Evolutionary conservation across 805 yeast species (phyloP), one percentile per base, ranked within the genome.

Genomic region (Ogataea thermomethanolica): DNA sequence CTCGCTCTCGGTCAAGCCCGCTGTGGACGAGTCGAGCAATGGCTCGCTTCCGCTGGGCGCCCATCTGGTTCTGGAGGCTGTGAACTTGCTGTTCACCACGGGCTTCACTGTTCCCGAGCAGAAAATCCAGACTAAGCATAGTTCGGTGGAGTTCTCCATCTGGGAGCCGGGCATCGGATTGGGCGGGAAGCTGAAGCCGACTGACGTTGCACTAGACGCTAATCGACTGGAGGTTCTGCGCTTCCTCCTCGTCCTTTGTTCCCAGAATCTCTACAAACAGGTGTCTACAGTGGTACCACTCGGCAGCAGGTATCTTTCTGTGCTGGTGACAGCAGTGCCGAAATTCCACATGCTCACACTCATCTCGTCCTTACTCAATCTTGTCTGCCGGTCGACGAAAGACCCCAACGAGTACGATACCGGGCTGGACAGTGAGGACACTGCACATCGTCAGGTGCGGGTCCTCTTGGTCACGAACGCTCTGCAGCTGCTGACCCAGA

Each of bases 151-250:
- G 17, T 63, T 61, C 36, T 47, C 66, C 7, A 67, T 83, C 1
- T 89, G 96, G 96, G 95, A 85, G 51, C 78, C 84, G 3, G 96
- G 96, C 5, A 71, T 89, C 24, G 90, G 87, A 2, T 57, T 66
- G 3, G 52, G 59, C 2, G 59, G 46, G 4, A 38, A 37, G 6
- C 51, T 43, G 30, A 34, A 50, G 26, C 52, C 39, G 25, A 76
- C 66, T 32, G 62, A 55, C 12, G 62, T 73, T 1, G 63, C 66
- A 15, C 54, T 77, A 29, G 90, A 84, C 49, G 57, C 78, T 20
- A 79, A 84, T 55, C 73, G 95, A 51, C 62, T 80, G 5, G 95
- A 85, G 53, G 64, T 85, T 2, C 50, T 91, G 27, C 66, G 82
- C 34, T 64, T 88, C 7, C 40, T 91, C 8, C 52, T 84, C 7